Conservation (phyloP, 2,329 filamentous ascomycete species). For the Claviceps monticola region DNA sequence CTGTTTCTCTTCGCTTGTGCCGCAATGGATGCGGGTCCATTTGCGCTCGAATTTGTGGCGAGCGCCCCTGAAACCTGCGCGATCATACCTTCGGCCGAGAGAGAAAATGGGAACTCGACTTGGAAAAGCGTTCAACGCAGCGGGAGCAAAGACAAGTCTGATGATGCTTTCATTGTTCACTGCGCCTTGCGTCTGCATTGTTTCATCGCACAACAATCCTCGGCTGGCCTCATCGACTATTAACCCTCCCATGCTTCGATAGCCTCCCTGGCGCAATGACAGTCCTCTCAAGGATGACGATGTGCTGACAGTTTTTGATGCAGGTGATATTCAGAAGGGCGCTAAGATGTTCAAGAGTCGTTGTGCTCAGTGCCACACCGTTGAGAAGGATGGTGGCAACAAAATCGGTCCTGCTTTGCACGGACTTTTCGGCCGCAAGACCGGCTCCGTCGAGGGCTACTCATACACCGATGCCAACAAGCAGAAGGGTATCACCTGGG, state of each 20-base stretch:
- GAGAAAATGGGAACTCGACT: background rate
- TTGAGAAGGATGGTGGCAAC: conserved; percentile 82
- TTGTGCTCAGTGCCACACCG: conserved; percentile 96
- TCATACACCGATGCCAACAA: conserved; percentile 99
- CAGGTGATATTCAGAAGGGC: conserved; percentile 91
- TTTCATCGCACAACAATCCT: background rate
- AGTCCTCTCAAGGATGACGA: background rate
- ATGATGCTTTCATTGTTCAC: background rate
- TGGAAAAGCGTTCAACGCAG: background rate
- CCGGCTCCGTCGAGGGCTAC: conserved; percentile 81
- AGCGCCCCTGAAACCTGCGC: background rate
- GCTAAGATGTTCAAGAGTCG: conserved; percentile 98
- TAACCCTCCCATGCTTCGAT: no score
- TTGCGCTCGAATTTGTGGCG: background rate
- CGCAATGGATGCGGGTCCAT: background rate
- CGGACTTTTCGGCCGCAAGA: conserved; percentile 95
- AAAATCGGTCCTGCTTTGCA: conserved; percentile 96
- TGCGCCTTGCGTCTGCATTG: background rate
- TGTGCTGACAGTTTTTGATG: background rate
- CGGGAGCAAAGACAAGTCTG: background rate
- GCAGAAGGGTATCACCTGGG: conserved; percentile 83
- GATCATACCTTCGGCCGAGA: background rate
- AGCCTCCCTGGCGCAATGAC: no score
- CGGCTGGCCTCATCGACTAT: background rate
- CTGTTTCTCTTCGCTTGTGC: background rate